Evolutionary conservation across 2,329 filamentous ascomycete species (phyloP), one percentile per base, ranked within the genome.

Genomic region (Paracoccidioides brasiliensis): DNA sequence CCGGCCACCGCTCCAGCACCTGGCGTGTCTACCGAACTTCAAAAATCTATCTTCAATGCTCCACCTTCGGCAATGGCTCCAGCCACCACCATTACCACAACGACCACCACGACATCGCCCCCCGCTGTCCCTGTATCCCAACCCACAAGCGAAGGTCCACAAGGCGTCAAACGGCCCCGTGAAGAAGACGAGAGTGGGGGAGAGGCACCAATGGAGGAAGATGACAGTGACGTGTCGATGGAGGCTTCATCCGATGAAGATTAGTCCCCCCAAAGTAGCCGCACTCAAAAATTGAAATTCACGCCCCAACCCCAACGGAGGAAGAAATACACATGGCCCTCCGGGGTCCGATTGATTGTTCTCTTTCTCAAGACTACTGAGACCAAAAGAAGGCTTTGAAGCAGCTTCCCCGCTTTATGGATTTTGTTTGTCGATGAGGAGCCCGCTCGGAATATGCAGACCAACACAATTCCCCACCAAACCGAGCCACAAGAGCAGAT

Each of bases 401-500:
- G 54, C 32, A 40, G 58, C 57, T 57, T 55, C 56, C 56, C 57
- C 55, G 53, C 53, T 60, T 59, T 55, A 50, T 61, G 58, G 60
- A 44, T 33, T 30, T 53, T 28, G n/a, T 53, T 22, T 38, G 14
- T 41, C 44, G 43, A 48, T 60, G 58, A 73, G 69, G 54, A 91
- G 80, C 66, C 84, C 81, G 64, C 80, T 79, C 56, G 88, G 88
- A 59, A 94, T 75, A 78, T 82, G 83, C 61, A 97, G 76, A 56
- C 88, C 87, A 43, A 95, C 85, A 62, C 82, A 84, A 53, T 81
- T 81, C 57, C 90, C 91, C 46, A 95, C 81, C 56, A 95, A 74
- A n/a, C 90, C 90, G 59, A 96, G 77, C 90, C 91, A 97, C 55
- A 89, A 74, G 72, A 89, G 80, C 65, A 97, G 77, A 74, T 97